Base-by-base conservation (phyloP, 2,329 filamentous ascomycete genomes). In the Cordyceps pruinosa region DNA sequence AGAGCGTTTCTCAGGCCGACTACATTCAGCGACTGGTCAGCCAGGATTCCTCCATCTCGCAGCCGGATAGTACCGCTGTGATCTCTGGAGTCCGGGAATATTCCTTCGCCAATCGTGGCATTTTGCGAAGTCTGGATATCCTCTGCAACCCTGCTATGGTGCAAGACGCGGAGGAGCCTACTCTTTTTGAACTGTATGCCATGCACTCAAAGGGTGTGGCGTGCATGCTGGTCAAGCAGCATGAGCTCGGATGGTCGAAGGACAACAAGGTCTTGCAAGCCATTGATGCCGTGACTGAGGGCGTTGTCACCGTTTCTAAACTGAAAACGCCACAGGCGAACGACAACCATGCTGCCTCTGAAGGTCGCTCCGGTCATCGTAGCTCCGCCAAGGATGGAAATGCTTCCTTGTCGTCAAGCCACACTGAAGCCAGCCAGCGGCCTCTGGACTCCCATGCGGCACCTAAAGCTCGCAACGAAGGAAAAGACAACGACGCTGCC, bases 171-270 rank as follows among this genome's bases (percentile, higher is more conserved):
- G 85, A 87, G 23, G 88, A 94, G 61, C 83, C 84, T 17, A 85
- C 87, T 0, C 75, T 97, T 15, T 97, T 99, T 66, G 94, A 99
- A 75, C 80, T 99, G 10, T 99, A 99, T 69, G 88, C 90, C 32
- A 96, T 97, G 87, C 93, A 99, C 72, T 97, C 94, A 12, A 95
- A 91, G 74, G 94, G 94, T 60, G 91, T 97, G n/a, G 92, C 92
- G 19, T 93, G 89, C 65, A 71, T 97, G 54, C 86, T 85, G 61
- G 85, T 99, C 69, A 93, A 88, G 70, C 90, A 93, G 69, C 84
- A 86, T 52, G 93, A 97, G 72, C 78, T 99, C 49, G 94, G 95
- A 30, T 97, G 92, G 92, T 88, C 87, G 64, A 83, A 85, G 64
- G 90, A 97, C 61, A 93, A 91, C 73, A 96, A 95, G 76, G 89